Percentiles rank a stretch among this genome's conserved stretches.
Conservation (phyloP, 2,329 filamentous ascomycete species). For the Epichloe glyceriae region DNA sequence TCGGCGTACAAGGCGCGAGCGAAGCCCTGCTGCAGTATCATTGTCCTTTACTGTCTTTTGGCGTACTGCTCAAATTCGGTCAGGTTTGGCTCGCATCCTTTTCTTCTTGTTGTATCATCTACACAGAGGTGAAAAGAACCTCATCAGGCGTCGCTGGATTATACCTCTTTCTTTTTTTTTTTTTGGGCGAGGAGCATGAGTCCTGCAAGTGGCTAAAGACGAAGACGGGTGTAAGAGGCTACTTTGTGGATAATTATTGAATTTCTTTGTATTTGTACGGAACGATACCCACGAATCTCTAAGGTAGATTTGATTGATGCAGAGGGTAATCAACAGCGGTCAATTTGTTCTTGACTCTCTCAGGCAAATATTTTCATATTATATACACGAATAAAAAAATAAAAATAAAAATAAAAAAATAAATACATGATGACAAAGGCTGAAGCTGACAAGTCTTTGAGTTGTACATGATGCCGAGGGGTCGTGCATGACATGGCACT, state of each 20-base stretch:
- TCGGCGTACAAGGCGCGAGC: slow-evolving; percentile 1
- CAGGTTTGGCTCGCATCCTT: neutral
- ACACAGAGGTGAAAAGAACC: neutral
- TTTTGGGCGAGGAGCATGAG: neutral
- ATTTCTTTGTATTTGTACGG: slow-evolving; percentile 5
- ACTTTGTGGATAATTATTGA: neutral
- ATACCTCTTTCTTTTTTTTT: neutral
- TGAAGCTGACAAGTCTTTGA: too few species aligned
- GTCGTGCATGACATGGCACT: neutral
- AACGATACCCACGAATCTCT: slow-evolving; percentile 7
- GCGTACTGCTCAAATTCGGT: neutral
- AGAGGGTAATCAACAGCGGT: neutral
- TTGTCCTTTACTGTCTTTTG: neutral
- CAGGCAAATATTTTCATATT: too few species aligned
- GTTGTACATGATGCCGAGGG: neutral
- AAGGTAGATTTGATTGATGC: neutral
- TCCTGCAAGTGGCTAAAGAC: neutral
- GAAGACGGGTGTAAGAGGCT: neutral
- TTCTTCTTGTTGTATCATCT: neutral
- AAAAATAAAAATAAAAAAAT: too few species aligned
- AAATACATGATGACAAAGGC: too few species aligned
- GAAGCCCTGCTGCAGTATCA: neutral
- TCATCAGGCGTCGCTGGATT: slow-evolving; percentile 4
- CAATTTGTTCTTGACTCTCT: too few species aligned
- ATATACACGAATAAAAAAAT: too few species aligned